Conservation (phyloP, 2,329 filamentous ascomycete species). For the Chaetomium globosum region DNA sequence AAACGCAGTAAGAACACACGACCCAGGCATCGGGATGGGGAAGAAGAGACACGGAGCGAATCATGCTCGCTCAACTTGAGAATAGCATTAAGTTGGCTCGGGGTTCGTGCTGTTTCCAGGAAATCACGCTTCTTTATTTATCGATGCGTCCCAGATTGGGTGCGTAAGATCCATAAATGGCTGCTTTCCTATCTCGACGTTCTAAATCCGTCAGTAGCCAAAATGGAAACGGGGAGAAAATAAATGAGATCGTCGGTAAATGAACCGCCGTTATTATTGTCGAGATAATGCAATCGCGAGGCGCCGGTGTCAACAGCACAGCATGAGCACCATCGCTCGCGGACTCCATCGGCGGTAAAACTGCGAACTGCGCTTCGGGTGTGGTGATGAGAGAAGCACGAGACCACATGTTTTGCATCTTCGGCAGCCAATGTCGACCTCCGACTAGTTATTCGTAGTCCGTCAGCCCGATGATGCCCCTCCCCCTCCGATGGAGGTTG, state of each 20-base stretch:
- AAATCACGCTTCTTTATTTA: constrained; percentile 26
- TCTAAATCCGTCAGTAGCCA: constrained; percentile 19
- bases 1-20: constrained; percentile 8
- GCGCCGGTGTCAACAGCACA: constrained; percentile 13
- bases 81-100: constrained; percentile 34
- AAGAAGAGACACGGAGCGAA: constrained; percentile 27
- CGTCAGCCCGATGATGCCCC: not conserved
- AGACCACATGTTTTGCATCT: constrained; percentile 8
- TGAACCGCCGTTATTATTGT: constrained; percentile 14
- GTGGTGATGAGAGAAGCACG: not conserved
- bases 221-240: constrained; percentile 18
- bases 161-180: constrained; percentile 20
- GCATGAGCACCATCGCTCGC: not conserved
- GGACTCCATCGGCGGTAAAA: not conserved
- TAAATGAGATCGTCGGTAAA: not conserved
- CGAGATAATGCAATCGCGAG: constrained; percentile 26
- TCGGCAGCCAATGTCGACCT: not conserved
- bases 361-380: not conserved
- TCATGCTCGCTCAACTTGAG: constrained; percentile 20
- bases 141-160: constrained; percentile 21
- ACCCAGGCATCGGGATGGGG: constrained; percentile 9
- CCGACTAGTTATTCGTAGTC: constrained; percentile 7
- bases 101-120: constrained; percentile 19
- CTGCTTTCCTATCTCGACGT: not conserved
- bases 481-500: constrained; percentile 1